phyloP scores from a whole-genome alignment of 2,329 filamentous ascomycete species.

The Periconia sp. region DNA sequence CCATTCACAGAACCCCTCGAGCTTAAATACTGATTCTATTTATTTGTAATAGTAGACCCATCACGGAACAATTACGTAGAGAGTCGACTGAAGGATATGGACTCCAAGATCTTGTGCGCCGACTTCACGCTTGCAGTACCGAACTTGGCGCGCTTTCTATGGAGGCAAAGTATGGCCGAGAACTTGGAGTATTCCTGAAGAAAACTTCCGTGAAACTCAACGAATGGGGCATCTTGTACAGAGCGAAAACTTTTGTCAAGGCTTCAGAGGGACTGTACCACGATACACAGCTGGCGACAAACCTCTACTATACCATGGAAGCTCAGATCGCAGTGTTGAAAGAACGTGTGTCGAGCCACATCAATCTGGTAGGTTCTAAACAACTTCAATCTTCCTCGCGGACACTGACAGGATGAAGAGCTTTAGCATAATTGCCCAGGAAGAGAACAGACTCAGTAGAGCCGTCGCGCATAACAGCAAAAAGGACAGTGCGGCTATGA shows the following conservation, averaged over 20 bases:
- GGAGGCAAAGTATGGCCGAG: constrained; percentile 6
- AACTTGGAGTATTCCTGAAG: constrained; percentile 7
- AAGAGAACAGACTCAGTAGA: constrained; percentile 13
- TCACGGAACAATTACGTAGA: background rate
- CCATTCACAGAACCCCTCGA: no score
- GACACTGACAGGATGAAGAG: constrained; percentile 1
- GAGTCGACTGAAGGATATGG: background rate
- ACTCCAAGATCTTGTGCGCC: constrained; percentile 6
- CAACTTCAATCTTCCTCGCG: background rate
- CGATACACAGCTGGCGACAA: constrained; percentile 7
- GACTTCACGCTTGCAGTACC: constrained; percentile 11
- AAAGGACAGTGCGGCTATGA: constrained; percentile 41
- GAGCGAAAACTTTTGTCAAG: background rate
- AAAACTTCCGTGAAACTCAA: constrained; percentile 5
- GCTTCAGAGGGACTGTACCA: constrained; percentile 2
- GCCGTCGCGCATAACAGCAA: constrained; percentile 17
- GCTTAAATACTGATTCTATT: background rate
- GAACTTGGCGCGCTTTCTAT: constrained; percentile 6
- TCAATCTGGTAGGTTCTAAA: constrained; percentile 10
- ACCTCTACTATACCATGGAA: constrained; percentile 6
- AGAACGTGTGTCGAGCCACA: constrained; percentile 11
- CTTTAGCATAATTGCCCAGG: constrained; percentile 16
- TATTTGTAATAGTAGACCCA: background rate
- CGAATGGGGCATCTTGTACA: background rate
- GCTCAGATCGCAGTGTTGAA: constrained; percentile 6